Base-by-base conservation (phyloP, 805 yeast species). In the Kodamaea kaohsiungensis region DNA sequence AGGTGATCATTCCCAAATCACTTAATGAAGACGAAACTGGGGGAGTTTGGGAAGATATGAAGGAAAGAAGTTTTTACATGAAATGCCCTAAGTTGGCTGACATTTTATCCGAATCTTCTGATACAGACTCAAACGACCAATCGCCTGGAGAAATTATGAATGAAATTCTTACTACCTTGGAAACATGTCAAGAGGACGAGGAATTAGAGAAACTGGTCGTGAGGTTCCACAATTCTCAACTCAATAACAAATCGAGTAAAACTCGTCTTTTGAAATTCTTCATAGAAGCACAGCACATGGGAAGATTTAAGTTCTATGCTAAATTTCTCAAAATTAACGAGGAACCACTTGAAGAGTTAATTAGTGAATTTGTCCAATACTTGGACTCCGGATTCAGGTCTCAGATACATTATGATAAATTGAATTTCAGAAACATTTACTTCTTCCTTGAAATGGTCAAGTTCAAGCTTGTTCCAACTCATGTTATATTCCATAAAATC, bases 391-490 rank as follows among this genome's bases (percentile, higher is more conserved):
- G 85, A 0, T 80, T 88, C 58, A 76, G 89, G 59, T 77, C 80
- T 16, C 89, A 85, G 63, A 75, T 88, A 42, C 60, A 63, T 53
- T 80, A 79, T 55, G 79, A 82, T 35, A 77, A 73, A 51, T 67
- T 86, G 49, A 82, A 82, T 57, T 81, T 84, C 59, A 79, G 76
- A 59, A 82, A 79, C 59, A 79, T 89, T 38, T 75, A 79, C 18
- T 87, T 88, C 60, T 85, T 89, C 59, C 73, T 84, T 48, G 97
- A 92, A 63, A 73, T 91, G 71, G 82, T 87, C 33, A 90, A 89
- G 64, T 91, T 91, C 66, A 83, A 81, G 59, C 67, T 91, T 56
- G 75, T 91, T 13, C 93, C 96, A 0, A 72, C 77, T n/a, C 86
- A 84, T 66, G 77, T 86, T 54, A 75, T 86, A 10, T 87, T 90